Percentiles rank a stretch among this genome's conserved stretches.
Conservation (phyloP, 1,284 basidiomycete genomes). For the Trichosporon faecale region DNA sequence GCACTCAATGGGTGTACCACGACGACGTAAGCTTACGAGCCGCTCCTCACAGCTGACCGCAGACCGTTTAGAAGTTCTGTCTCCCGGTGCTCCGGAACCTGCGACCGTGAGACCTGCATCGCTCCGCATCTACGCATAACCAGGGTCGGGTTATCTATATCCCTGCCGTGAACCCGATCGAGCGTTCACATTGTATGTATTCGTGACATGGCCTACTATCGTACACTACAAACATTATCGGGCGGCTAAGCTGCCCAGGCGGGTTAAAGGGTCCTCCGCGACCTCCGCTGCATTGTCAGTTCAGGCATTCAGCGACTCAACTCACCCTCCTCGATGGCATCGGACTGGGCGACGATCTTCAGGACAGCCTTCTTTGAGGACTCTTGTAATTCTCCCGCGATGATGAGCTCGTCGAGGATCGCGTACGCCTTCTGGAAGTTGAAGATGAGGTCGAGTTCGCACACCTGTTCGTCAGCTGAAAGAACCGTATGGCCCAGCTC, state of each 20-base stretch:
- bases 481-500: conserved; percentile 40
- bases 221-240: conserved; percentile 10
- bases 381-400: conserved; percentile 96
- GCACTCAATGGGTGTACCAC: conserved; percentile 48
- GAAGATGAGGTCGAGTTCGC: conserved; percentile 95
- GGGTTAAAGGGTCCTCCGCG: conserved; percentile 48
- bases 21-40: conserved; percentile 46
- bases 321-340: conserved; percentile 56
- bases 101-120: background rate
- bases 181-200: conserved; percentile 2
- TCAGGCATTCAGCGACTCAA: background rate
- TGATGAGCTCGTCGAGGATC: conserved; percentile 97
- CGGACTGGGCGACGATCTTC: conserved; percentile 62
- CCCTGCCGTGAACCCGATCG: background rate
- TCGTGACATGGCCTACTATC: conserved; percentile 15
- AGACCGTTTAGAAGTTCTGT: conserved; percentile 19
- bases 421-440: conserved; percentile 98
- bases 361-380: conserved; percentile 97
- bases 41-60: background rate
- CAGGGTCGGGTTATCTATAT: background rate
- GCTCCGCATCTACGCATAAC: background rate
- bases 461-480: conserved; percentile 62
- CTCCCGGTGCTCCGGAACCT: background rate
- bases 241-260: conserved; percentile 40
- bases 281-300: conserved; percentile 41